Evolutionary conservation across 2,329 filamentous ascomycete genomes (phyloP).

Genomic region (Pseudocercospora vitis): DNA sequence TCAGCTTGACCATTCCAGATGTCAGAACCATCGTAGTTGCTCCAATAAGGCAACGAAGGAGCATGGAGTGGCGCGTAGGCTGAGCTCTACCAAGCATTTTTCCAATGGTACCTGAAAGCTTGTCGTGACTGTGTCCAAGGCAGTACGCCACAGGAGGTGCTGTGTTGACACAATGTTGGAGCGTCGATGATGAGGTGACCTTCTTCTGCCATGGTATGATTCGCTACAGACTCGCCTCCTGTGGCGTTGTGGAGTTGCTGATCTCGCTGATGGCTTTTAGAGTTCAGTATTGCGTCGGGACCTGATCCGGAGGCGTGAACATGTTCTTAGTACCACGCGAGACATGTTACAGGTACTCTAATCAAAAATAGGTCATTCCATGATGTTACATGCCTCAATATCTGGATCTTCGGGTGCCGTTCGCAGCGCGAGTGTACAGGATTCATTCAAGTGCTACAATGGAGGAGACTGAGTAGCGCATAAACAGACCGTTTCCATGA

Average conservation of each 20-base stretch:
- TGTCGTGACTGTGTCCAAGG: not conserved
- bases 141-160: conserved; percentile 1
- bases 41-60: not conserved
- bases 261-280: not conserved
- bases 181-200: not conserved
- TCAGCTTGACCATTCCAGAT: not conserved
- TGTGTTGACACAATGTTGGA: not conserved
- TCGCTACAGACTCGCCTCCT: not conserved
- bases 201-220: not conserved
- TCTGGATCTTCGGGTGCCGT: not conserved
- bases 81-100: conserved; percentile 2
- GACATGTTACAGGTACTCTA: no score
- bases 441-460: not conserved
- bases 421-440: not conserved
- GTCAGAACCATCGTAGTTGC: not conserved
- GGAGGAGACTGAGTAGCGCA: not conserved
- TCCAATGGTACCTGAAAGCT: conserved; percentile 1
- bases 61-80: not conserved
- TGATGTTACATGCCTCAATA: not conserved
- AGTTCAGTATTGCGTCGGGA: not conserved
- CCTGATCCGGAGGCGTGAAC: not conserved
- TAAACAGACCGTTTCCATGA: not conserved
- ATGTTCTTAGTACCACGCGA: not conserved
- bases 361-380: not conserved
- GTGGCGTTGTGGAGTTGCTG: not conserved